phyloP scores from a whole-genome alignment of 2,329 filamentous ascomycete species.

The Colletotrichum sp. region DNA sequence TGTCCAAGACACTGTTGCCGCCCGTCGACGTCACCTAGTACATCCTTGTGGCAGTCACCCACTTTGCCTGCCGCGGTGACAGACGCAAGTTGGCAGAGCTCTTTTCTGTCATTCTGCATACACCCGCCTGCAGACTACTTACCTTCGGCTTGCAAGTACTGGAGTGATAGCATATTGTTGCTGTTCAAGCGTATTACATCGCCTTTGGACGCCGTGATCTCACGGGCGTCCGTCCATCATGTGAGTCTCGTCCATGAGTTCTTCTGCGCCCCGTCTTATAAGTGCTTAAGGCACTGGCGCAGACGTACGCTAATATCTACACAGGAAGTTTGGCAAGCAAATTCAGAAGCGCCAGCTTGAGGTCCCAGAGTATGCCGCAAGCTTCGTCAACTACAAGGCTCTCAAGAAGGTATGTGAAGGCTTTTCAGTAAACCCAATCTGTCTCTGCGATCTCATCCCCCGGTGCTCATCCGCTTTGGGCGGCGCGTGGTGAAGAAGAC shows the following conservation, averaged over 20 bases:
- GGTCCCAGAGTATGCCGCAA: conserved; percentile 98
- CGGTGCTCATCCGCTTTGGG: neutral
- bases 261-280: neutral
- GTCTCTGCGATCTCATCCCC: neutral
- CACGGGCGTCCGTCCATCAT: conserved; percentile 11
- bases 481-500: neutral
- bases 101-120: neutral
- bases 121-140: conserved; percentile 1
- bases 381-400: conserved; percentile 99
- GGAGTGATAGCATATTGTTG: neutral
- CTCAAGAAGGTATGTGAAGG: conserved; percentile 83
- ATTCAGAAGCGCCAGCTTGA: conserved; percentile 99
- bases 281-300: neutral
- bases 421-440: neutral
- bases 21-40: conserved; percentile 13
- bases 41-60: conserved; percentile 2
- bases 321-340: conserved; percentile 99
- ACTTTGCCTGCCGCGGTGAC: conserved; percentile 7
- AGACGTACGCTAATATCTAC: conserved; percentile 2
- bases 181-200: neutral
- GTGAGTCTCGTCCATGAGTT: neutral
- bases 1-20: neutral
- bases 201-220: conserved; percentile 5
- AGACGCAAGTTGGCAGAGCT: conserved; percentile 2
- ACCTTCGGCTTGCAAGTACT: neutral